Evolutionary conservation across 2,329 filamentous ascomycete species (phyloP).

Genomic region (Fusarium agapanthi): DNA sequence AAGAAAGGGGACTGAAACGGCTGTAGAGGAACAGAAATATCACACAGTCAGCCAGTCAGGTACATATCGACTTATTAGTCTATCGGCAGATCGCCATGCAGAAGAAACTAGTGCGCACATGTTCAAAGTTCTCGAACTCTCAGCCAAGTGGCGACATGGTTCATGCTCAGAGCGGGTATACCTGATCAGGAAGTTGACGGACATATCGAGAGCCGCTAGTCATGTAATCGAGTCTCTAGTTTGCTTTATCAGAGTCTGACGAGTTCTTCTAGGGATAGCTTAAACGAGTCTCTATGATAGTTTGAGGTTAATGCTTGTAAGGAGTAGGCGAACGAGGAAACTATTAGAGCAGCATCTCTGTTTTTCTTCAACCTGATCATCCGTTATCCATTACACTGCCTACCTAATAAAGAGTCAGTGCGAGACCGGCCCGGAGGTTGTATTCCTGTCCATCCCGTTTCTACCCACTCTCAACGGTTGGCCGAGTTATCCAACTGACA

Average conservation of each 20-base stretch:
- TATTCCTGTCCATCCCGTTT: constrained; percentile 1
- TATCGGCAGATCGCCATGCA: constrained; percentile 27
- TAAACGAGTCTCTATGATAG: background rate
- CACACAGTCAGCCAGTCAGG: constrained; percentile 1
- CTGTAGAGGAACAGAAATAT: constrained; percentile 12
- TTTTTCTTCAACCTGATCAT: background rate
- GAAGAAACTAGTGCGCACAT: constrained; percentile 12
- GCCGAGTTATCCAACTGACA: background rate
- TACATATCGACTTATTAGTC: constrained; percentile 1
- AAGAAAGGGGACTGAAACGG: background rate
- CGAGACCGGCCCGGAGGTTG: constrained; percentile 7
- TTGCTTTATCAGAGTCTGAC: constrained; percentile 3
- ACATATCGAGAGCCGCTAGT: constrained; percentile 23
- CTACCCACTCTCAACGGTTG: background rate
- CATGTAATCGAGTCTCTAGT: constrained; percentile 21
- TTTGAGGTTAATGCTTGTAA: constrained; percentile 11
- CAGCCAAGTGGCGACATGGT: constrained; percentile 24
- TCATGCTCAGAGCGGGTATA: constrained; percentile 20
- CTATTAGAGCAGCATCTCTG: background rate
- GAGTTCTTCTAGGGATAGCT: constrained; percentile 23
- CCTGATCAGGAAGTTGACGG: constrained; percentile 29
- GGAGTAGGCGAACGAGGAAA: constrained; percentile 8
- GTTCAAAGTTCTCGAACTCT: constrained; percentile 17
- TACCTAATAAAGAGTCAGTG: background rate
- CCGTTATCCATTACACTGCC: background rate